A percentile compares a stretch with the other conserved stretches of the same genome.
phyloP scores from a whole-genome alignment of 331 rosid species.

The Telfairia occidentalis region DNA sequence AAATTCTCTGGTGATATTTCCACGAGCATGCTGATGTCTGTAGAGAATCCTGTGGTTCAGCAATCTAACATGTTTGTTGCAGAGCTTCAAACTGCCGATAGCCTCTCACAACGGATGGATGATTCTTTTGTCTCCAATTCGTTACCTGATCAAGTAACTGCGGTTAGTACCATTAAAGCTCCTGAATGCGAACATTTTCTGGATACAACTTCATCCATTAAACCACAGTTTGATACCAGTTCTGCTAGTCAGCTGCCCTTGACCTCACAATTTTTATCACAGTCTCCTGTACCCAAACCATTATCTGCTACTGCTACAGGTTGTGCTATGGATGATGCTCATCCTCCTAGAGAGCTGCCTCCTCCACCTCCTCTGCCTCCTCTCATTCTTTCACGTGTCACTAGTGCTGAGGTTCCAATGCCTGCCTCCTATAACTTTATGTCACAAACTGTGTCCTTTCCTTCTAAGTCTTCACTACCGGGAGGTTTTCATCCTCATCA shows the following conservation, averaged over 20 bases:
- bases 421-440: conserved; percentile 24
- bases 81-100: conserved; percentile 28
- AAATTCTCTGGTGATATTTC: conserved; percentile 29
- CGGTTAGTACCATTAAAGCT: conserved; percentile 24
- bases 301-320: conserved; percentile 21
- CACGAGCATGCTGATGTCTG: conserved; percentile 16
- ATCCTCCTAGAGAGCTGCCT: conserved; percentile 33
- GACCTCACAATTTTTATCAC: conserved; percentile 30
- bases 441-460: conserved; percentile 45
- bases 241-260: conserved; percentile 23
- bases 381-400: conserved; percentile 25
- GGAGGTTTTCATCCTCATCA: conserved; percentile 36
- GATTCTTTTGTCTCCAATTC: conserved; percentile 20
- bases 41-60: conserved; percentile 23
- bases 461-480: conserved; percentile 35
- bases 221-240: conserved; percentile 25
- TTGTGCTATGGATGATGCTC: conserved; percentile 25
- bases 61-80: conserved; percentile 25
- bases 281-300: conserved; percentile 30
- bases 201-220: conserved; percentile 22
- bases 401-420: conserved; percentile 36
- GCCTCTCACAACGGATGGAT: conserved; percentile 27
- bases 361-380: conserved; percentile 37
- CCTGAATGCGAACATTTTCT: conserved; percentile 28
- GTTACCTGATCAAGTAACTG: conserved; percentile 29